Evolutionary conservation across 2,329 filamentous ascomycete genomes (phyloP), one percentile per base, ranked within the genome.

Genomic region (Alternaria angustiovoidea): DNA sequence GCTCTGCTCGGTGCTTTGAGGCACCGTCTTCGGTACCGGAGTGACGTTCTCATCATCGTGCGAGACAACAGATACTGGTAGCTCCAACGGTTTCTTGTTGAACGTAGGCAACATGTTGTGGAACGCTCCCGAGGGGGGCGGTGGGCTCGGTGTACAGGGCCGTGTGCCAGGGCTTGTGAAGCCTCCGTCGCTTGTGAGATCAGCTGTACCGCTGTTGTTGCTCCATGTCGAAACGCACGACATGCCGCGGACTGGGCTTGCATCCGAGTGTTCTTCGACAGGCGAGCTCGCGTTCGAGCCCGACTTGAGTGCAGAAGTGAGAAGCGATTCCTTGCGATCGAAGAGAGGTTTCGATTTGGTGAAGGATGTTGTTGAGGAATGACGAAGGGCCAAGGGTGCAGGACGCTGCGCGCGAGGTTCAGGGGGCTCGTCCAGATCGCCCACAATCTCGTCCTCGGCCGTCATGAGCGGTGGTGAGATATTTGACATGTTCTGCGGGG

Each of bases 181-280:
- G 60, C 92, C 94, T 59, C 92, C 95, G 73, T 97, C 95, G 79
- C 94, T 97, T n/a, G 93, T 97, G 58, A 98, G 84, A 66, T 97
- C 94, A 38, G 91, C 91, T 3, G 93, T 96, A 61, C 90, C 81
- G 80, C 93, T 97, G 67, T 88, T 82, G 74, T 90, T 94, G 82
- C 92, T 96, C 76, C 89, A 90, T 70, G 90, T 89, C 61, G 91
- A 94, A 61, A 88, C 79, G 64, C 76, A 85, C 39, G 82, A 84
- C 59, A 83, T 68, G 42, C 81, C 80, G 68, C 83, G 79, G 63
- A 74, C 63, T 58, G 73, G 61, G 58, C 73, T 71, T 57, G 75
- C 67, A 59, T 68, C 77, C 18, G 72, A 65, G 30, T 82, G 81
- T 42, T 82, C 82, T 52, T 83, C 81, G 5, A 76, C 60, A 3